phyloP scores from a whole-genome alignment of 495 filamentous ascomycete genomes.

The Penicillium maclennaniae region DNA sequence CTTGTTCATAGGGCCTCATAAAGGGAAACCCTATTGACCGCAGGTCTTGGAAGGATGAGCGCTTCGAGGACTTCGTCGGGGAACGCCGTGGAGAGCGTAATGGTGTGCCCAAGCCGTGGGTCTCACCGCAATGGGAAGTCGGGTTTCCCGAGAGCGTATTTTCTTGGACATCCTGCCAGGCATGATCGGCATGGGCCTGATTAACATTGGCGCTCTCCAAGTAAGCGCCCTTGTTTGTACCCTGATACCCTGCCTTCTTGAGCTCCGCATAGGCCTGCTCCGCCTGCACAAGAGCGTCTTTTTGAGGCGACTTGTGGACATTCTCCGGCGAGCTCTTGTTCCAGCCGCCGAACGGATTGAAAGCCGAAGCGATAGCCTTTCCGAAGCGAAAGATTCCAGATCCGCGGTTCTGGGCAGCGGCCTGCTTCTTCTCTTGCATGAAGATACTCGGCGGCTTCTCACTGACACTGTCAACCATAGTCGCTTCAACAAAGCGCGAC shows the following conservation, averaged over 20 bases:
- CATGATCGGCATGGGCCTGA: slow-evolving; percentile 24
- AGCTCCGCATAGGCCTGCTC: slow-evolving; percentile 57
- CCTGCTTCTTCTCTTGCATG: slow-evolving; percentile 39
- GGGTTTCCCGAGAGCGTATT: slow-evolving; percentile 29
- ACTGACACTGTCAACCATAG: slow-evolving; percentile 72
- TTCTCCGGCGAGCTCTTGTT: slow-evolving; percentile 30
- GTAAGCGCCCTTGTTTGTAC: slow-evolving; percentile 40
- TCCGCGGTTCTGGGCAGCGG: slow-evolving; percentile 13
- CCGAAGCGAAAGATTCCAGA: slow-evolving; percentile 59
- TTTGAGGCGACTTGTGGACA: slow-evolving; percentile 26
- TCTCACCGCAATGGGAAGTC: background rate
- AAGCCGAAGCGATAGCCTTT: slow-evolving; percentile 52
- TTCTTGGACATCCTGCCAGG: slow-evolving; percentile 38
- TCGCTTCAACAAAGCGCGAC: slow-evolving; percentile 68
- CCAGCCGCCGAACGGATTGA: slow-evolving; percentile 52
- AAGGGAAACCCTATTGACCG: slow-evolving; percentile 34
- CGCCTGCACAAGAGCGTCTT: slow-evolving; percentile 45
- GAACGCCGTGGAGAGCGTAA: slow-evolving; percentile 19
- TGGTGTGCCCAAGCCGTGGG: background rate
- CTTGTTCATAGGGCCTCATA: slow-evolving; percentile 19
- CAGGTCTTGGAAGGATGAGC: slow-evolving; percentile 39
- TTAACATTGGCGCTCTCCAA: slow-evolving; percentile 17
- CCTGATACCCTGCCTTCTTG: slow-evolving; percentile 56
- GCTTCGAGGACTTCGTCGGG: slow-evolving; percentile 28
- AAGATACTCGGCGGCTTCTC: slow-evolving; percentile 63